Percentiles rank a stretch among this genome's conserved stretches.
Conservation (phyloP, 106 monocot species). For the Acorus calamus region DNA sequence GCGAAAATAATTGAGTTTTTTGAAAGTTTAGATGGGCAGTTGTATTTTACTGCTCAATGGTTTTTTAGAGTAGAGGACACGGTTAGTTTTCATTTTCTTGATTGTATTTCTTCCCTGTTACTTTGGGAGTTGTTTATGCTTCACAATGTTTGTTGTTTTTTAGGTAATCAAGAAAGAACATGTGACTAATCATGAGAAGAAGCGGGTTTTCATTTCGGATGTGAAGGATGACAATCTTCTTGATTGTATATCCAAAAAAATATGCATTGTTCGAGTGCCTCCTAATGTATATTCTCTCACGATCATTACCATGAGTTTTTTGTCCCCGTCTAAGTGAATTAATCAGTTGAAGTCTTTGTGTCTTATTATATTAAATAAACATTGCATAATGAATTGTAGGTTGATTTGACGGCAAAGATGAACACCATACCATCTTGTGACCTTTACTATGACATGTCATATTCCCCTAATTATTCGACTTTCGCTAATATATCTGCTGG, state of each 20-base stretch:
- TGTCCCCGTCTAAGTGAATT: too few species aligned
- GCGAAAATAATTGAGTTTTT: constrained; percentile 32
- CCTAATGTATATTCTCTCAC: constrained; percentile 24
- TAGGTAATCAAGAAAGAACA: constrained; percentile 16
- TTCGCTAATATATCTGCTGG: constrained; percentile 37
- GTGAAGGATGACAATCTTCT: constrained; percentile 33
- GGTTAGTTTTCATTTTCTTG: constrained; percentile 2
- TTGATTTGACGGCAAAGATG: constrained; percentile 11
- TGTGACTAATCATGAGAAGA: constrained; percentile 8
- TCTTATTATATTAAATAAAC: not conserved
- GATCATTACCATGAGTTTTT: not conserved
- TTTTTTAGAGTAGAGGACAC: constrained; percentile 35
- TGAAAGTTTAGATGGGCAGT: constrained; percentile 2
- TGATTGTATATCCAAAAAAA: constrained; percentile 27
- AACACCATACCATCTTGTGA: constrained; percentile 12
- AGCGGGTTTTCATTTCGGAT: constrained; percentile 36
- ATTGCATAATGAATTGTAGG: not conserved
- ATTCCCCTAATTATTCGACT: constrained; percentile 30
- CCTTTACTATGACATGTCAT: constrained; percentile 32
- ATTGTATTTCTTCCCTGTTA: too few species aligned
- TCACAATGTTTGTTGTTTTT: not conserved
- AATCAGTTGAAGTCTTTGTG: too few species aligned
- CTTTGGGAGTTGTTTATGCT: too few species aligned
- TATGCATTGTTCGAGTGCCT: constrained; percentile 17
- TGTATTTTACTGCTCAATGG: constrained; percentile 36